phyloP scores from a whole-genome alignment of 306 rosid genomes.

The Sindora glabra region DNA sequence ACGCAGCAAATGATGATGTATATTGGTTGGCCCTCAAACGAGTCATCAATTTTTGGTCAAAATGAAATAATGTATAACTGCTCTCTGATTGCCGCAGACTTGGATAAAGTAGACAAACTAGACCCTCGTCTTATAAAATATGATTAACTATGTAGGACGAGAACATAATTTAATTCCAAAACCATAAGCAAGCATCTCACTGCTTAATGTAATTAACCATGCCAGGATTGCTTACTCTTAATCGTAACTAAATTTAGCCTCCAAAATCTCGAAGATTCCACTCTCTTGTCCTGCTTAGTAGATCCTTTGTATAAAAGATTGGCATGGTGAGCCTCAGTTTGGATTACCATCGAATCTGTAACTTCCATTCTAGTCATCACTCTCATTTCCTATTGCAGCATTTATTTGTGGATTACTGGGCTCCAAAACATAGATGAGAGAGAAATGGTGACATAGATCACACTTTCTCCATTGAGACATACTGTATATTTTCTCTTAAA shows the following conservation, averaged over 20 bases:
- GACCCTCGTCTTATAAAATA: background rate
- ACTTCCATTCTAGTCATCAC: constrained; percentile 8
- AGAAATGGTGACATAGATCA: no score
- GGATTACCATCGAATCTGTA: constrained; percentile 9
- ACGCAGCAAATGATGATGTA: background rate
- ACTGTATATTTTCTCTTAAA: no score
- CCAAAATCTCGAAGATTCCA: no score
- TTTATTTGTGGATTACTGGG: background rate
- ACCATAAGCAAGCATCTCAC: background rate
- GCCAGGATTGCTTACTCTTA: no score
- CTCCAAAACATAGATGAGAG: background rate
- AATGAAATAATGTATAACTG: background rate
- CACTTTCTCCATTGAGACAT: no score
- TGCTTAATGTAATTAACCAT: no score
- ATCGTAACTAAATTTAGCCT: background rate
- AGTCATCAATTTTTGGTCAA: background rate
- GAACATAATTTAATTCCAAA: background rate
- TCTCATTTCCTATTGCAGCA: background rate
- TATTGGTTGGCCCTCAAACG: background rate
- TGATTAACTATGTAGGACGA: background rate
- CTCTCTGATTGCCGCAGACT: background rate
- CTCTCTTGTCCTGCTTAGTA: background rate
- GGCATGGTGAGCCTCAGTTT: constrained; percentile 4
- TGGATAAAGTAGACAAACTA: background rate
- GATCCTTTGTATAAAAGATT: background rate